A percentile compares a stretch with the other conserved stretches of the same genome.
phyloP scores from a whole-genome alignment of 78 protist species.

The Dictyostelium intermedium region DNA sequence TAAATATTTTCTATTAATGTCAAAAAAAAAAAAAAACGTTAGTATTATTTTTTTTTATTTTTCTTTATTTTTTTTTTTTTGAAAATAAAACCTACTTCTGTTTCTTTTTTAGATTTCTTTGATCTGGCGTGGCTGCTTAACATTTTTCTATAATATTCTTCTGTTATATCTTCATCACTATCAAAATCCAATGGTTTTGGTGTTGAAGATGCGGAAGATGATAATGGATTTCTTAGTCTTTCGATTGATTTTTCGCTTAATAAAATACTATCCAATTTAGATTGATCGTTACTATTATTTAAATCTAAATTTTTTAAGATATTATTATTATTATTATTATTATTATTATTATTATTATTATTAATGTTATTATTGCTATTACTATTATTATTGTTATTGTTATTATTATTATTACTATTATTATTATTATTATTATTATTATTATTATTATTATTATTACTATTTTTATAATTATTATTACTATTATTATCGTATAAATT shows the following conservation, averaged over 20 bases:
- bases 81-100: constrained; percentile 30
- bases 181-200: constrained; percentile 8
- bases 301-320: background rate
- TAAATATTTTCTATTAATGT: background rate
- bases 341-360: background rate
- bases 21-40: background rate
- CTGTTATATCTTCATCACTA: constrained; percentile 16
- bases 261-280: background rate
- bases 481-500: background rate
- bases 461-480: background rate
- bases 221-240: background rate
- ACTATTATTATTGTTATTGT: background rate
- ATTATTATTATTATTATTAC: background rate
- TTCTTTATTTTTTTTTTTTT: too few species aligned
- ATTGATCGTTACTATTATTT: constrained; percentile 2
- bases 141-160: constrained; percentile 53
- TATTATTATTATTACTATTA: too few species aligned
- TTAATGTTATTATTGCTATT: background rate
- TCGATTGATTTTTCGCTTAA: background rate
- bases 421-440: background rate
- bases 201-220: background rate
- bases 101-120: constrained; percentile 9
- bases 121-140: constrained; percentile 1
- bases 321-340: background rate
- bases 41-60: background rate